A percentile compares a stretch with the other conserved stretches of the same genome.
phyloP scores from a whole-genome alignment of 768 basidiomycete genomes.

The Leccinum arenicola region DNA sequence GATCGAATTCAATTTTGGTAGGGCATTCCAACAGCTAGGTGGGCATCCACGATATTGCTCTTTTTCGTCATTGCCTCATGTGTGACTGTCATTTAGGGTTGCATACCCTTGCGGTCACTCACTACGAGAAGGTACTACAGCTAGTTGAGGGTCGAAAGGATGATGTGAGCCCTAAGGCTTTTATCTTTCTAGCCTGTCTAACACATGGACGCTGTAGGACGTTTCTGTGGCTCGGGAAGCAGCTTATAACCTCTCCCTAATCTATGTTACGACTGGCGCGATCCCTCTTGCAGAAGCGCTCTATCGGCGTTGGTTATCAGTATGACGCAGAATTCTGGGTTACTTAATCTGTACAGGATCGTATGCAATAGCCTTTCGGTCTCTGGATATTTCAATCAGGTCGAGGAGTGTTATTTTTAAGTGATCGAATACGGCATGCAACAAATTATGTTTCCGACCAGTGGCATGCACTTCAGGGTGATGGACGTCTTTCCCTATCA shows the following conservation, averaged over 20 bases:
- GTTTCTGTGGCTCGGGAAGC: conserved; percentile 66
- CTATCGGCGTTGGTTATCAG: conserved; percentile 79
- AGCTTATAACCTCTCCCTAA: conserved; percentile 83
- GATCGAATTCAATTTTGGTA: conserved; percentile 90
- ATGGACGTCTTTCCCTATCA: neutral
- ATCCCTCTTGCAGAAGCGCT: conserved; percentile 64
- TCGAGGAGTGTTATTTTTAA: neutral
- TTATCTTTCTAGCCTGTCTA: neutral
- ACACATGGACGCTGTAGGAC: conserved; percentile 32
- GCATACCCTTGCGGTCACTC: conserved; percentile 74
- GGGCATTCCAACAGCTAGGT: conserved; percentile 94
- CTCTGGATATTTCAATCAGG: conserved; percentile 5
- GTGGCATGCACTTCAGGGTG: neutral
- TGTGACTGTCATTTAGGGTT: conserved; percentile 50
- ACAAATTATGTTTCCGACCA: conserved; percentile 12
- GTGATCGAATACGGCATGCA: conserved; percentile 5
- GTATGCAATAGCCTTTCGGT: conserved; percentile 2
- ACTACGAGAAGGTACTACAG: conserved; percentile 77
- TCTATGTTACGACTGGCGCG: conserved; percentile 79
- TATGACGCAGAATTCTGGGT: conserved; percentile 37
- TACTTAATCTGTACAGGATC: neutral
- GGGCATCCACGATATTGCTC: conserved; percentile 14
- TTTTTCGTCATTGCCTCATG: neutral
- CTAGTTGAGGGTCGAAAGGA: conserved; percentile 45
- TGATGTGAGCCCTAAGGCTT: conserved; percentile 27